Evolutionary conservation across 106 monocot species (phyloP).

Genomic region (Dendrobium catenatum): DNA sequence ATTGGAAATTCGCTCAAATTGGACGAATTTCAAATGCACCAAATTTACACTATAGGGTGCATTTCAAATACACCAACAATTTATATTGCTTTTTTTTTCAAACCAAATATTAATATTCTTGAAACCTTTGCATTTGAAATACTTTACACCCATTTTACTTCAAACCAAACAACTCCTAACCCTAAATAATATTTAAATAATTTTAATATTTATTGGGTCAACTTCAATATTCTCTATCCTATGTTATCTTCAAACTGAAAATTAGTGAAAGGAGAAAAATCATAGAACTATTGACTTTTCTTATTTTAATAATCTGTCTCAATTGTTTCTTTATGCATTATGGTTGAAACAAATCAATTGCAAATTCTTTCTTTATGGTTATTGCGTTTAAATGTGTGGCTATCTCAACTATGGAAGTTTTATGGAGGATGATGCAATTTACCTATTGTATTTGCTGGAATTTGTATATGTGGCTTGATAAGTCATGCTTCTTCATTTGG

Average conservation of each 20-base stretch:
- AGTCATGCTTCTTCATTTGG: slow-evolving; percentile 1
- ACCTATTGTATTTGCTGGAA: background rate
- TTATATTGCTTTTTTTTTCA: too few relatives aligned
- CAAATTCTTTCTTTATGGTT: background rate
- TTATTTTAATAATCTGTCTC: background rate
- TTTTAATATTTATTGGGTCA: too few relatives aligned
- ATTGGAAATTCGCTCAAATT: too few relatives aligned
- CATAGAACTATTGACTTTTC: background rate
- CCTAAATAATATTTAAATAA: too few relatives aligned
- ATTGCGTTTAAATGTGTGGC: background rate
- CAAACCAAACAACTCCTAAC: too few relatives aligned
- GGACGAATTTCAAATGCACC: too few relatives aligned
- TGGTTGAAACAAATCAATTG: background rate
- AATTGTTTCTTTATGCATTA: background rate
- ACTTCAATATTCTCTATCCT: too few relatives aligned
- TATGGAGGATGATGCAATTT: background rate
- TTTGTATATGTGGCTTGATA: background rate
- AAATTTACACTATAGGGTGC: too few relatives aligned
- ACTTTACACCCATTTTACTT: too few relatives aligned
- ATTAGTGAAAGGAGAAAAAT: background rate
- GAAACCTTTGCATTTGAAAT: too few relatives aligned
- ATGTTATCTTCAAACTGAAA: background rate
- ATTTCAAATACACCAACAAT: too few relatives aligned
- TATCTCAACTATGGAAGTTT: background rate
- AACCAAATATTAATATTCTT: too few relatives aligned